Base-by-base conservation (phyloP, 2,329 filamentous ascomycete genomes). In the Mariannaea elegans region DNA sequence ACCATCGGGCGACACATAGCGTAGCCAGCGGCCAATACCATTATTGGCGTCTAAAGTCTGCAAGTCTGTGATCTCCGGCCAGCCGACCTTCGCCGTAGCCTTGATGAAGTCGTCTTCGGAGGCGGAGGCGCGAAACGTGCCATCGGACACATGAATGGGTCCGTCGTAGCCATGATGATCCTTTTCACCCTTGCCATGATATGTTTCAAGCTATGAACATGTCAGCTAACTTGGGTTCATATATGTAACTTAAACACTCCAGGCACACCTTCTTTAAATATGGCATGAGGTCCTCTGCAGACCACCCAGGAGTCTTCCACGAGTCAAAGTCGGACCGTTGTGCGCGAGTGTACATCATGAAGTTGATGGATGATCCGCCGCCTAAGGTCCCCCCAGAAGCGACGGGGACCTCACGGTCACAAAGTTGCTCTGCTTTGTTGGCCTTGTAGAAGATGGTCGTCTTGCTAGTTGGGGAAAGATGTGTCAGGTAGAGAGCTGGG, bases 61-160 rank as follows among this genome's bases (percentile, higher is more conserved):
- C 18, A 87, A 56, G 62, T 89, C 84, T 13, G 78, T 72, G n/a
- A 84, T 74, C 61, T 86, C 79, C 0, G 78, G 76, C 66, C 81
- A 82, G 1, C 85, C 86, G 9, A 83, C 70, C 42, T 80, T 68
- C 2, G 67, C 52, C 0, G 81, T 76, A 2, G 83, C 82, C 0
- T 79, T 70, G 18, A 87, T 76, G 49, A 87, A 84, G 27, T 83
- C 77, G 3, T 81, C 75, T 50, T 84, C 80, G 2, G 78, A 72
- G 2, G 57, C 56, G 12, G 71, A 76, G 2, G 73, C 73, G n/a
- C 75, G 70, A 66, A 77, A 84, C 0, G 80, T 80, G 18, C 84
- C 83, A 23, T 79, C 76, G 0, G 83, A 84, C 23, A 90, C 71
- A 24, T 85, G 75, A 10, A 89, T 78, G 0, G 86, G 86, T 0